Percentiles rank a stretch among this genome's conserved stretches.
These are phyloP conservation scores for Trypethelium eluteriae DNA, from an alignment of 495 filamentous ascomycete species.

Conservation along the genomic window DNA sequence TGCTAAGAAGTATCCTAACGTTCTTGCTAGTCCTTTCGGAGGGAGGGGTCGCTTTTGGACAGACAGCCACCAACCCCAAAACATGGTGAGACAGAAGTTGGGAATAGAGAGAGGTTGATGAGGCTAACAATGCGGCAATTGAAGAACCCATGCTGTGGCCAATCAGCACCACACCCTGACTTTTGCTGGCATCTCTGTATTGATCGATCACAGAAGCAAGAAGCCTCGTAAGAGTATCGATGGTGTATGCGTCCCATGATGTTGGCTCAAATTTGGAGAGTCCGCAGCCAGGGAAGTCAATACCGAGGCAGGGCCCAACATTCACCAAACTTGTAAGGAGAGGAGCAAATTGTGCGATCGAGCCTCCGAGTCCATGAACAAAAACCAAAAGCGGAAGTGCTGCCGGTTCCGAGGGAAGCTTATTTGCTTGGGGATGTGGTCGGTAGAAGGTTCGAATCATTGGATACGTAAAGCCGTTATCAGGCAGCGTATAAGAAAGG, in stretches of 20 bases:
- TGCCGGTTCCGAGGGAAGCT: conserved; percentile 61
- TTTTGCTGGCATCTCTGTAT: conserved; percentile 55
- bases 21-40: conserved; percentile 43
- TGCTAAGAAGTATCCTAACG: conserved; percentile 49
- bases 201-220: conserved; percentile 63
- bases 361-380: conserved; percentile 85
- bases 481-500: conserved; percentile 50
- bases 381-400: conserved; percentile 83
- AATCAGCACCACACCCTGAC: conserved; percentile 70
- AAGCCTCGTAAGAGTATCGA: conserved; percentile 66
- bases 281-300: conserved; percentile 87
- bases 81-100: conserved; percentile 52
- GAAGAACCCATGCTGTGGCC: conserved; percentile 86
- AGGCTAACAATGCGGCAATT: conserved; percentile 65
- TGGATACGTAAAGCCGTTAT: conserved; percentile 55
- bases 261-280: conserved; percentile 62
- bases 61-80: conserved; percentile 70
- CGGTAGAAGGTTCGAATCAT: conserved; percentile 76
- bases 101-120: conserved; percentile 45
- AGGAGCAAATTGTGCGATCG: conserved; percentile 76
- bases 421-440: conserved; percentile 68
- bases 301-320: conserved; percentile 76
- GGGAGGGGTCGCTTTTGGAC: conserved; percentile 61
- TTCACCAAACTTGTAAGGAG: conserved; percentile 76
- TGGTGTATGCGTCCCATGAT: conserved; percentile 69